Conservation (phyloP, 2,329 filamentous ascomycete genomes). For the Penicillium sp. region DNA sequence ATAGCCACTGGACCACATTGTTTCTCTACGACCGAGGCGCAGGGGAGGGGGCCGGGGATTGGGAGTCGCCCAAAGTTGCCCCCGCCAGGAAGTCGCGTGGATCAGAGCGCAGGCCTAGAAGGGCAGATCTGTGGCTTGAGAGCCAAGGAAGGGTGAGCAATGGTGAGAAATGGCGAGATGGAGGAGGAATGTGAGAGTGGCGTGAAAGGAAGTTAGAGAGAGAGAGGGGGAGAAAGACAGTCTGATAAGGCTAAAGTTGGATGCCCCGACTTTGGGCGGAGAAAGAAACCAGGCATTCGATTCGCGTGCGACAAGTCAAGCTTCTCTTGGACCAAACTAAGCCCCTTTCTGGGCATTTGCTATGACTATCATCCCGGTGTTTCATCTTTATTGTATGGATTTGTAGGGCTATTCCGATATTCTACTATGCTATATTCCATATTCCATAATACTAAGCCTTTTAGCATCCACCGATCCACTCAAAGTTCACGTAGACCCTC, state of each 20-base stretch:
- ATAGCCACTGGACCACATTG: slow-evolving; percentile 21
- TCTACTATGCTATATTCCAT: background rate
- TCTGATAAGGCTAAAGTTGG: background rate
- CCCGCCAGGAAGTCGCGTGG: slow-evolving; percentile 3
- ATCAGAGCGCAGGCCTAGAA: background rate
- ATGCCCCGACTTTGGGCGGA: background rate
- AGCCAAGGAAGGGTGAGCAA: background rate
- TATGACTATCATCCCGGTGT: slow-evolving; percentile 6
- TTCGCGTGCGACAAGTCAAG: slow-evolving; percentile 31
- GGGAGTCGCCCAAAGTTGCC: background rate
- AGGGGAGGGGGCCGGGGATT: slow-evolving; percentile 1
- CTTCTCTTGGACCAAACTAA: slow-evolving; percentile 29
- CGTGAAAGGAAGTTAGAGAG: background rate
- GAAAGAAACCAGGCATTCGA: slow-evolving; percentile 13
- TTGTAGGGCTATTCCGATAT: too few species aligned
- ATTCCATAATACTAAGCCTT: slow-evolving; percentile 11
- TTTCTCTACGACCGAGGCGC: slow-evolving; percentile 17
- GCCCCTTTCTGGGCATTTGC: slow-evolving; percentile 17
- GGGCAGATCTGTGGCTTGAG: background rate
- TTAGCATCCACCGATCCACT: background rate
- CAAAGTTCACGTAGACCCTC: slow-evolving; percentile 43
- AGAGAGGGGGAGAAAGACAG: background rate
- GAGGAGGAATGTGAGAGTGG: slow-evolving; percentile 1
- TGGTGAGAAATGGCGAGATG: background rate
- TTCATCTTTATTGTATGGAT: background rate